Base-by-base conservation (phyloP, 1,284 basidiomycete genomes). In the Cryptococcus hybrid region DNA sequence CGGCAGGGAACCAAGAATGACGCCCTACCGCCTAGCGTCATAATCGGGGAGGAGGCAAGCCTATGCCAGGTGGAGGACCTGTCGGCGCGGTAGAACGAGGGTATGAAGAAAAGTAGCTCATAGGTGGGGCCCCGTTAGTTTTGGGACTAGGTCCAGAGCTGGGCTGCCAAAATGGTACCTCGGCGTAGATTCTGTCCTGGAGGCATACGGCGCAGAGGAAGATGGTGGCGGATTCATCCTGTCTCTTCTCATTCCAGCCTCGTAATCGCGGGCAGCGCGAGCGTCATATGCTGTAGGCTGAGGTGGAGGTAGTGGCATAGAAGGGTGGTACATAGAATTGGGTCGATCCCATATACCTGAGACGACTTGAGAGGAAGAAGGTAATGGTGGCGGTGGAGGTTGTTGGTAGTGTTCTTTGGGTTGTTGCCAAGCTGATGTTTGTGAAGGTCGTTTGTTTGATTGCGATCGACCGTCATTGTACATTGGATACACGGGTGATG, bases 191-290 rank as follows among this genome's bases (percentile, higher is more conserved):
- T 43, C 34, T 30, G 43, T 12, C 18, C 18, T 5, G 12, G 34
- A 12, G 35, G 15, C 15, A 46, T 8, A 12, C 40, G n/a, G 24
- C 24, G 36, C 24, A 9, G n/a, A 12, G 11, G 44, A 43, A 47
- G 30, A 30, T 46, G 52, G 44, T 8, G 52, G 52, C 8, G 45
- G 43, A 34, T 39, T 52, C 15, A 42, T 39, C 9, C 39, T 37
- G 5, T 42, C 40, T 43, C 37, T 34, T 15, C 40, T 39, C 34
- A 37, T 13, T n/a, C n/a, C 37, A 30, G n/a, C 37, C 5, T 54
- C 52, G 13, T 54, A 46, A 24, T 54, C 52, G 52, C 47, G 52
- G 6, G 15, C 30, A n/a, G 44, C 11, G 5, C 52, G 52, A 46
- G 52, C 11, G 24, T 39, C 44, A 24, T 54, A 54, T n/a, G 42